Evolutionary conservation across 164 flowering plant species (phyloP), one percentile per base, ranked within the genome.

Genomic region (Macadamia integrifolia): DNA sequence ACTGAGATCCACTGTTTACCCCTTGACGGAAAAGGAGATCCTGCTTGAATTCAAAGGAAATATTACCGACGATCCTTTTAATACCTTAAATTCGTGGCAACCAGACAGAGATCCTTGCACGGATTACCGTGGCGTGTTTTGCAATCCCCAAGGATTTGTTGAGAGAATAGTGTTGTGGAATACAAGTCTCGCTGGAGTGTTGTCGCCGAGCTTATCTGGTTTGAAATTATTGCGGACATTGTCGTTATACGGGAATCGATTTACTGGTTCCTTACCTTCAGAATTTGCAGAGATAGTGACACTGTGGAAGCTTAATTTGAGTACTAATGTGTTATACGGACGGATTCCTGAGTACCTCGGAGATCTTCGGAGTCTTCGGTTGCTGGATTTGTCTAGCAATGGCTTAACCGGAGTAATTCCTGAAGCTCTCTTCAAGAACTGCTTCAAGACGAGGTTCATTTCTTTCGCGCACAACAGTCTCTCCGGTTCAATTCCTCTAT

Each of bases 281-380:
- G 97, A 88, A 62, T 92, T 83, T 66, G 83, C 77, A 2, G 73
- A 72, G 28, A 72, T 92, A 15, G 71, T 58, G 48, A 72, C 86
- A 6, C 64, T 95, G 65, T 87, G 97, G 95, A 95, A 92, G 85
- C 85, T 95, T 58, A 92, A 95, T 80, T 73, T 95, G 73, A 92
- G 97, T 70, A 76, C 84, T 53, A 95, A 95, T 83, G 88, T 87
- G 3, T 71, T 95, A 31, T 87, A 88, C 46, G 99, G 99, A 50
- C 61, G 74, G 32, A 81, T 95, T 64, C 99, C 99, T 0, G 92
- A 87, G 53, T 88, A 89, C 68, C 62, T 93, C 1, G 97, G 99
- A 10, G 83, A 85, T 66, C 82, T 87, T 43, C 80, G 75, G 29
- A 85, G 64, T 65, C 82, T 92, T 62, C 78, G 97, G 65, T 79